These are phyloP conservation scores for Priceomyces carsonii DNA, from an alignment of 805 yeast genomes.

Conservation along the genomic window DNA sequence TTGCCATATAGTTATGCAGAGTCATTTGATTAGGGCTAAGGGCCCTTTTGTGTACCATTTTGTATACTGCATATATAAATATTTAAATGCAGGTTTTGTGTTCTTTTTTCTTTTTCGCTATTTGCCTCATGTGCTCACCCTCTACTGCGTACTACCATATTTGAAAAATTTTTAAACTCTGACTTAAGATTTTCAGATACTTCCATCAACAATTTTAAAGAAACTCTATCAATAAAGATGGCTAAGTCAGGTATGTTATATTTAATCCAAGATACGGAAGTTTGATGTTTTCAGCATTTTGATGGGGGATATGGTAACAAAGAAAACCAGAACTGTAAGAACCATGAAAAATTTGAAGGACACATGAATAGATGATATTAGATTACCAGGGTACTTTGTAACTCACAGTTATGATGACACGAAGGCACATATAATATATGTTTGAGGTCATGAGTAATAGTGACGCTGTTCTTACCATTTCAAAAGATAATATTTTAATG, in stretches of 20 bases:
- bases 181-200: neutral
- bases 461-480: no score
- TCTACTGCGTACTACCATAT: neutral
- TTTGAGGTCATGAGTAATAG: no score
- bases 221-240: conserved; percentile 38
- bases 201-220: neutral
- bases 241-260: conserved; percentile 64
- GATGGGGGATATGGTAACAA: no score
- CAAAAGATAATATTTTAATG: no score
- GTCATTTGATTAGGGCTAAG: conserved; percentile 1
- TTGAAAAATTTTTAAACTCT: conserved; percentile 4
- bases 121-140: conserved; percentile 1
- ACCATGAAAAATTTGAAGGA: no score
- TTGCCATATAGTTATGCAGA: neutral
- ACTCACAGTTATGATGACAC: no score
- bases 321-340: no score
- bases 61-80: neutral
- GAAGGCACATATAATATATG: no score
- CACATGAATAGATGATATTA: no score
- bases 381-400: no score
- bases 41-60: neutral
- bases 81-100: neutral
- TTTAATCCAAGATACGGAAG: no score
- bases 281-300: no score
- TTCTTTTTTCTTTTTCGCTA: neutral